Conservation (phyloP, 441 rosid species). For the Populus trichocarpa region DNA sequence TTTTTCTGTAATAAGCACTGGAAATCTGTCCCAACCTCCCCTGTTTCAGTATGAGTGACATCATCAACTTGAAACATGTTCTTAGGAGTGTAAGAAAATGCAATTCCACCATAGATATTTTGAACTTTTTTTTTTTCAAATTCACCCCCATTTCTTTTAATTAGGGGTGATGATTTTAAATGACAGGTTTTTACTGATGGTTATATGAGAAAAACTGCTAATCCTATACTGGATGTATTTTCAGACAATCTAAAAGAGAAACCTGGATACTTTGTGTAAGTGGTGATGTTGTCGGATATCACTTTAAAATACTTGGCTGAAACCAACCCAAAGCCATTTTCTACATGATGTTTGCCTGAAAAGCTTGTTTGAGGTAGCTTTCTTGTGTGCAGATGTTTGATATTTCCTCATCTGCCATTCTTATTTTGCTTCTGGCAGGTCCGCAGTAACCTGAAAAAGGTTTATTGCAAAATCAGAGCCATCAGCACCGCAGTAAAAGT, state of each 20-base stretch:
- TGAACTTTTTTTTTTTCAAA: not conserved
- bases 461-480: not conserved
- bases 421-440: constrained; percentile 4
- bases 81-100: not conserved
- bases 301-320: not conserved
- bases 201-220: not conserved
- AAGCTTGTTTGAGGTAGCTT: not conserved
- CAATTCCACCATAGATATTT: not conserved
- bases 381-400: not conserved
- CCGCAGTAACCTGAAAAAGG: not conserved
- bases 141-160: not conserved
- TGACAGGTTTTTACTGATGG: not conserved
- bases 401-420: not conserved
- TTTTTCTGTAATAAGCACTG: not conserved
- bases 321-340: not conserved
- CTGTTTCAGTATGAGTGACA: not conserved
- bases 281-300: not conserved
- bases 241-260: not conserved
- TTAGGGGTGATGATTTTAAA: not conserved
- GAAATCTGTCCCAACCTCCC: not conserved
- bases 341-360: not conserved
- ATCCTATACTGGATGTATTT: not conserved
- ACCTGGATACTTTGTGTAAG: not conserved
- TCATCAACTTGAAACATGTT: not conserved
- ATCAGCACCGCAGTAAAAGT: not conserved